phyloP scores from a whole-genome alignment of 805 yeast genomes.

The Sugiyamaella qingdaonensis region DNA sequence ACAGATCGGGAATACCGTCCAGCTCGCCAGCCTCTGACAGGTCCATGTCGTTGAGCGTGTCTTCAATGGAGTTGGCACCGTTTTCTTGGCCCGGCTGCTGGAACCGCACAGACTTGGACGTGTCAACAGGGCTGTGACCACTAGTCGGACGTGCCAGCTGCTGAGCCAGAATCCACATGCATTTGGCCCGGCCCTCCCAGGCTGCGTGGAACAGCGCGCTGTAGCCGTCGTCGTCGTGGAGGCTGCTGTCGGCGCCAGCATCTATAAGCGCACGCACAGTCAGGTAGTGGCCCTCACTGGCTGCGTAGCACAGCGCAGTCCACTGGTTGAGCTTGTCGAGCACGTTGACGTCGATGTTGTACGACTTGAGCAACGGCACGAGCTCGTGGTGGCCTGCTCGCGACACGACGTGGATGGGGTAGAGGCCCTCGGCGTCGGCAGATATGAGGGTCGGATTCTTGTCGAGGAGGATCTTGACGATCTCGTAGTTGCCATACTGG shows the following conservation, averaged over 20 bases:
- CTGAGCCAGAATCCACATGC: constrained; percentile 62
- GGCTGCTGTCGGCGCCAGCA: constrained; percentile 63
- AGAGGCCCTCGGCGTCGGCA: constrained; percentile 78
- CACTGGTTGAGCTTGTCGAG: constrained; percentile 84
- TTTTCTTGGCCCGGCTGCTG: background rate
- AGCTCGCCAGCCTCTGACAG: constrained; percentile 32
- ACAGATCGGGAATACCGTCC: constrained; percentile 83
- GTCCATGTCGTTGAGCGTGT: constrained; percentile 23
- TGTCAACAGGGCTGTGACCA: constrained; percentile 7
- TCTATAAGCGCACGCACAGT: constrained; percentile 68
- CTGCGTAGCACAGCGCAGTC: constrained; percentile 91
- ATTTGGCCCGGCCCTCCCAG: constrained; percentile 89
- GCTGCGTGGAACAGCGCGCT: constrained; percentile 85
- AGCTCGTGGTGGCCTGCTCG: constrained; percentile 72
- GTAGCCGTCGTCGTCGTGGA: constrained; percentile 74
- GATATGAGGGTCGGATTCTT: constrained; percentile 37
- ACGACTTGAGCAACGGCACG: constrained; percentile 56
- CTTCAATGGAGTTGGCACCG: constrained; percentile 3
- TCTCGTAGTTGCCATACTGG: constrained; percentile 69
- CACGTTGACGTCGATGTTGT: constrained; percentile 63
- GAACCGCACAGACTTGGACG: constrained; percentile 9
- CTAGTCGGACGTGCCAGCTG: background rate
- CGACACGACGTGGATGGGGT: constrained; percentile 85
- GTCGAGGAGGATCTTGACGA: constrained; percentile 59
- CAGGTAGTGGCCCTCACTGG: constrained; percentile 71